Conservation (phyloP, 768 basidiomycete species). For the Kwoniella dejecticola region DNA sequence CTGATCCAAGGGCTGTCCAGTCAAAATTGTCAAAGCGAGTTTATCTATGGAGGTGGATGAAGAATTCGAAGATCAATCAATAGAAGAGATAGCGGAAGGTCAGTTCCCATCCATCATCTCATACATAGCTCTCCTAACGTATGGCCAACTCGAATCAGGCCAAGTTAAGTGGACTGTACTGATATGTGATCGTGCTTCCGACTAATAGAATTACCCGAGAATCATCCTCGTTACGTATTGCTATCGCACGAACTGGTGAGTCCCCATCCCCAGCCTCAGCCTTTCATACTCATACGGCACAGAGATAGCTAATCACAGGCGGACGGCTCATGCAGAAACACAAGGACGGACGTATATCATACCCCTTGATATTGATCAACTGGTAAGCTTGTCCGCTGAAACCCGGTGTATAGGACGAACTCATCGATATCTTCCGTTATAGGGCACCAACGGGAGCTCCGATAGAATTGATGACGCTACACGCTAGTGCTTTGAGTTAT, state of each 20-base stretch:
- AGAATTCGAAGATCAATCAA: slow-evolving; percentile 70
- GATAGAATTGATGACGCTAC: slow-evolving; percentile 72
- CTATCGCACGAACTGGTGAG: slow-evolving; percentile 73
- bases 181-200: too few relatives aligned
- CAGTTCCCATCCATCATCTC: slow-evolving; percentile 22
- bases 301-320: too few relatives aligned
- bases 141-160: neutral
- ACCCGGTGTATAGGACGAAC: neutral
- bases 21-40: slow-evolving; percentile 85
- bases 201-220: slow-evolving; percentile 80
- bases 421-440: neutral
- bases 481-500: slow-evolving; percentile 74
- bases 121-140: too few relatives aligned
- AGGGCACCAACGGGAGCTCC: slow-evolving; percentile 74
- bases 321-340: slow-evolving; percentile 59
- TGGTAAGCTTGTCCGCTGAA: slow-evolving; percentile 57
- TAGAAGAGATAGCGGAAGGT: slow-evolving; percentile 90
- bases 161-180: neutral
- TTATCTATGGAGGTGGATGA: slow-evolving; percentile 82
- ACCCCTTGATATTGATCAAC: slow-evolving; percentile 81
- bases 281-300: too few relatives aligned
- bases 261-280: too few relatives aligned
- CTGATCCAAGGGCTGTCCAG: slow-evolving; percentile 36
- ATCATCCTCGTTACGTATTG: slow-evolving; percentile 80
- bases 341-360: slow-evolving; percentile 77